Percentiles rank a stretch among this genome's conserved stretches.
These are phyloP conservation scores for Spinellus fusiger DNA, from an alignment of 192 early-diverging fungal genomes.

Conservation along the genomic window DNA sequence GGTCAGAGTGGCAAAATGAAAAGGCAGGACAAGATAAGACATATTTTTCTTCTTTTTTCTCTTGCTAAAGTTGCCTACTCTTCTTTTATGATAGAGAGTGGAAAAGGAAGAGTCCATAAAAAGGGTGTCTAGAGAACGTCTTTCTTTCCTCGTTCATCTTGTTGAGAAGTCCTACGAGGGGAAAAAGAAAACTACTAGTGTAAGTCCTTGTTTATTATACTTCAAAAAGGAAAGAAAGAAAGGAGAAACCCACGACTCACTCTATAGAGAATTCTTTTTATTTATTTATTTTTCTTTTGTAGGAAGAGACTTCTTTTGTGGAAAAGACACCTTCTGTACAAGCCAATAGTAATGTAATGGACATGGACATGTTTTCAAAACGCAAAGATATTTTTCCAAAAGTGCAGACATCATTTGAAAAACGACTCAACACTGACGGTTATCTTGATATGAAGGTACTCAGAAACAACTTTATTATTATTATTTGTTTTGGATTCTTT, in stretches of 20 bases:
- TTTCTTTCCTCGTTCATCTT: conserved; percentile 12
- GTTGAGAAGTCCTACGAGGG: background rate
- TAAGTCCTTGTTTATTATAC: no score
- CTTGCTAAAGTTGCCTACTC: no score
- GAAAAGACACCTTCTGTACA: no score
- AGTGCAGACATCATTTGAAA: conserved; percentile 1
- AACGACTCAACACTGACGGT: conserved; percentile 1
- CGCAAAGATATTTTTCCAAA: background rate
- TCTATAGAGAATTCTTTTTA: no score
- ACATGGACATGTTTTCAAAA: background rate
- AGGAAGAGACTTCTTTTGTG: no score
- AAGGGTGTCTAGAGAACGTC: conserved; percentile 9
- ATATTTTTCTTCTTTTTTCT: background rate
- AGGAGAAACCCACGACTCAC: no score
- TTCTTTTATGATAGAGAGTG: background rate
- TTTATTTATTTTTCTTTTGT: no score
- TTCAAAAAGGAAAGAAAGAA: no score
- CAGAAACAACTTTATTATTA: conserved; percentile 13
- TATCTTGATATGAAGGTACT: conserved; percentile 10
- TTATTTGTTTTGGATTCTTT: background rate
- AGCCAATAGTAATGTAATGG: background rate
- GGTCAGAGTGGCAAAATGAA: conserved; percentile 17
- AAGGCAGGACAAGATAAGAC: conserved; percentile 12
- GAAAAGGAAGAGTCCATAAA: conserved; percentile 4
- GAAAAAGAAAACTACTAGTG: background rate